A percentile compares a stretch with the other conserved stretches of the same genome.
These are phyloP conservation scores for Penicillium italicum DNA, from an alignment of 2,329 filamentous ascomycete species.

Conservation along the genomic window DNA sequence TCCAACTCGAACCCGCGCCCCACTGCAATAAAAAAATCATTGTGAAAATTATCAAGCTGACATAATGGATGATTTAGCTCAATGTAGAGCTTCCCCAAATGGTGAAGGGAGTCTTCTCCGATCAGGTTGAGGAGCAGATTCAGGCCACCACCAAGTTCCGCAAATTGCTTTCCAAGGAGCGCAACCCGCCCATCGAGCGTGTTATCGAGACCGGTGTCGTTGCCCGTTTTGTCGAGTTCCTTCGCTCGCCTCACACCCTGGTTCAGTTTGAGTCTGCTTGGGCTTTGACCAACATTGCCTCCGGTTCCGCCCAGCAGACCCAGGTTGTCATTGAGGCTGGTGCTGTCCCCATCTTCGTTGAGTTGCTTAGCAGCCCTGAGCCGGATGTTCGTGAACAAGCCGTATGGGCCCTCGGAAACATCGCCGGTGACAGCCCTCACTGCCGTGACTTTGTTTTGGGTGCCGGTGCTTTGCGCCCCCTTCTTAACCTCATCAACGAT, in stretches of 20 bases:
- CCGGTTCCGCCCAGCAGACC: slow-evolving; percentile 92
- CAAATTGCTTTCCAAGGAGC: slow-evolving; percentile 96
- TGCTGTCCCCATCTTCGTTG: slow-evolving; percentile 96
- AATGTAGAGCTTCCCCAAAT: slow-evolving; percentile 98
- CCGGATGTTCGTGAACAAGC: slow-evolving; percentile 97
- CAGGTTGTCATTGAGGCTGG: slow-evolving; percentile 98
- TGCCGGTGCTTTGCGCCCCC: slow-evolving; percentile 84
- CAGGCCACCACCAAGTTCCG: slow-evolving; percentile 97
- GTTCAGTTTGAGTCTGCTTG: slow-evolving; percentile 99
- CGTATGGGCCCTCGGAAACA: slow-evolving; percentile 97
- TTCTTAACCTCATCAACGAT: slow-evolving; percentile 86
- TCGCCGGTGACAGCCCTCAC: slow-evolving; percentile 94
- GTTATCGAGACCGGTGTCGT: slow-evolving; percentile 99
- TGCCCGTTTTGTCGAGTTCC: slow-evolving; percentile 94
- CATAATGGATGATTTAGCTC: slow-evolving; percentile 57
- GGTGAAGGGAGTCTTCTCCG: slow-evolving; percentile 96
- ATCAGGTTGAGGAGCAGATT: slow-evolving; percentile 97
- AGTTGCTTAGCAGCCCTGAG: slow-evolving; percentile 90
- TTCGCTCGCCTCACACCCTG: slow-evolving; percentile 93
- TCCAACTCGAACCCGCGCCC: slow-evolving; percentile 20
- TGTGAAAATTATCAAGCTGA: slow-evolving; percentile 23
- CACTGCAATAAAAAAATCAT: slow-evolving; percentile 14
- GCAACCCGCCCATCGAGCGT: slow-evolving; percentile 97
- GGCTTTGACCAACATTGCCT: slow-evolving; percentile 99
- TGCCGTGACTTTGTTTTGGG: slow-evolving; percentile 96